Evolutionary conservation across 1,139 yeast genomes (phyloP).

Genomic region (Ogataea hybrid): DNA sequence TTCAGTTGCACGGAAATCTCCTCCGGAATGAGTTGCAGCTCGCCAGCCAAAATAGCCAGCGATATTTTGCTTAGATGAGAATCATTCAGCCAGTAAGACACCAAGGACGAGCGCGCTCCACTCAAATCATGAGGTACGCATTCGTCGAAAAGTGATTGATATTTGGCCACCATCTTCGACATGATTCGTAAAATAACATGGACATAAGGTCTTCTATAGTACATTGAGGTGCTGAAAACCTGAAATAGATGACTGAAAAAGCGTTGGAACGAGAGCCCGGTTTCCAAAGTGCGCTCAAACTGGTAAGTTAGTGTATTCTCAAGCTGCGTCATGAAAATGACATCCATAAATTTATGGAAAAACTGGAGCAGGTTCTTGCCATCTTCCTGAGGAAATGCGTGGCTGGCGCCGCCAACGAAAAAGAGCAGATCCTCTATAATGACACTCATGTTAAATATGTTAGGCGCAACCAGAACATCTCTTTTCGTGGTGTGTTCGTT

Average conservation of each 20-base stretch:
- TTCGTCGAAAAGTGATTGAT: conserved; percentile 17
- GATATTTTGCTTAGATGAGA: conserved; percentile 21
- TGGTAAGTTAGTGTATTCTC: conserved; percentile 50
- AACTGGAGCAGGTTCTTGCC: conserved; percentile 40
- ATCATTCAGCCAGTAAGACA: conserved; percentile 27
- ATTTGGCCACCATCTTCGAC: conserved; percentile 27
- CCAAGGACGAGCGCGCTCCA: conserved; percentile 13
- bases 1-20: conserved; percentile 24
- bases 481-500: conserved; percentile 54
- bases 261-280: conserved; percentile 38
- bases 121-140: conserved; percentile 21
- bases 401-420: conserved; percentile 50
- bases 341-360: conserved; percentile 62
- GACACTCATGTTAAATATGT: conserved; percentile 79
- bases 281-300: conserved; percentile 28
- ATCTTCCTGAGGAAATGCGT: conserved; percentile 26
- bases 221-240: conserved; percentile 59
- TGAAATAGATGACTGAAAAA: conserved; percentile 52
- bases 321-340: conserved; percentile 62
- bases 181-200: conserved; percentile 40
- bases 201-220: conserved; percentile 52
- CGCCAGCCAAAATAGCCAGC: conserved; percentile 18
- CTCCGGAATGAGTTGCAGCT: conserved; percentile 11
- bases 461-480: conserved; percentile 68
- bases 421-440: conserved; percentile 60